Evolutionary conservation across 2,329 filamentous ascomycete genomes (phyloP).

Genomic region (Fusarium siculi): DNA sequence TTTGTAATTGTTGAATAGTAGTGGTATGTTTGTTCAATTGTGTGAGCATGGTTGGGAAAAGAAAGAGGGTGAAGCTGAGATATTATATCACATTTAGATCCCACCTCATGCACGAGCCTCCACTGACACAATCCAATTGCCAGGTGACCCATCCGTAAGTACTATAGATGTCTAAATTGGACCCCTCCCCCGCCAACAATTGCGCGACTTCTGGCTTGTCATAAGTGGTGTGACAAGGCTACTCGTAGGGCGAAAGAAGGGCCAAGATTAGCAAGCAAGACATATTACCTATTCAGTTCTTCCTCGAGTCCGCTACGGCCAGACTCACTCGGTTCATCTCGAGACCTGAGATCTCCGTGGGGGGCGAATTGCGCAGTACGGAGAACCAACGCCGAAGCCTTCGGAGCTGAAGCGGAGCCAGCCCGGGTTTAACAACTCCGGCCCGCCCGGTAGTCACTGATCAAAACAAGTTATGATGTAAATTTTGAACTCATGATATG

Average conservation of each 20-base stretch:
- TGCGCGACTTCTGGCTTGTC: constrained; percentile 33
- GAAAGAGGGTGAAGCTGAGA: constrained; percentile 17
- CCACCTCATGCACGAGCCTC: constrained; percentile 15
- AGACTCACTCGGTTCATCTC: not conserved
- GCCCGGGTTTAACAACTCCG: constrained; percentile 22
- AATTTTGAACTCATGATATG: constrained; percentile 1
- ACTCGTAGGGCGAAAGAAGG: not conserved
- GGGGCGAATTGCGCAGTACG: constrained; percentile 5
- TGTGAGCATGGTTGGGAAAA: not conserved
- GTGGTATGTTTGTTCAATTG: not conserved
- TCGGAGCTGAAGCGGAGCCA: constrained; percentile 39
- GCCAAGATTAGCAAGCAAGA: not conserved
- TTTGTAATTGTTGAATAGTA: not conserved
- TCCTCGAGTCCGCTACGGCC: not conserved
- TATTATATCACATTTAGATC: constrained; percentile 44
- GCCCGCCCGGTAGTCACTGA: constrained; percentile 24
- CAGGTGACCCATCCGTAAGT: constrained; percentile 12
- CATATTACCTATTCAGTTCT: not conserved
- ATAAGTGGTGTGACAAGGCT: constrained; percentile 39
- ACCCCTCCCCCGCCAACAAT: constrained; percentile 18
- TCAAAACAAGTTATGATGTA: not conserved
- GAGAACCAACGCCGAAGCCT: constrained; percentile 28
- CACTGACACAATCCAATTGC: constrained; percentile 31
- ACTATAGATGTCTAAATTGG: not conserved
- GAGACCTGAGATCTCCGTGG: not conserved